These are phyloP conservation scores for Mrakia blollopis DNA, from an alignment of 768 basidiomycete genomes.

Conservation along the genomic window DNA sequence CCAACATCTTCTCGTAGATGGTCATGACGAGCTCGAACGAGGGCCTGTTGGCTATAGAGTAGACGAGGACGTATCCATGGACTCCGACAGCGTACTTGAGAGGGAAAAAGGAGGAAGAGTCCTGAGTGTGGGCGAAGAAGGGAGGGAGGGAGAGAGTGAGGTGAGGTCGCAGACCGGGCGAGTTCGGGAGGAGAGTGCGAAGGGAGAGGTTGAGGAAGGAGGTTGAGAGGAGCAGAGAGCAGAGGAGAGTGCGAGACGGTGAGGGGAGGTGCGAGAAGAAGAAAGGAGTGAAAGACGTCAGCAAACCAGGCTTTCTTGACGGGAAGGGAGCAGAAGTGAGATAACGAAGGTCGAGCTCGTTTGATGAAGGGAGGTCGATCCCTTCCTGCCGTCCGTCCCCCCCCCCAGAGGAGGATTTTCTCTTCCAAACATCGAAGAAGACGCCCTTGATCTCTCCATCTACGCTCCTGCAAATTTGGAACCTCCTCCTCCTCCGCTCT, in stretches of 20 bases:
- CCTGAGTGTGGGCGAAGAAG: conserved; percentile 2
- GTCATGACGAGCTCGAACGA: conserved; percentile 32
- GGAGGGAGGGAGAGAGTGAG: background rate
- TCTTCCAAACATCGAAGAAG: no score
- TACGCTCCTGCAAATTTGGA: no score
- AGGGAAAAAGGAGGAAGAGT: conserved; percentile 32
- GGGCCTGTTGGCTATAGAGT: conserved; percentile 31
- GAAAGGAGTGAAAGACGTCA: background rate
- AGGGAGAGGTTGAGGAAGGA: background rate
- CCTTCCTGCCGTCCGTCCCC: no score
- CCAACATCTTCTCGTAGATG: conserved; percentile 34
- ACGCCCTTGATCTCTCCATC: no score
- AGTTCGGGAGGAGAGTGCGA: background rate
- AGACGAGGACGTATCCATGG: conserved; percentile 32
- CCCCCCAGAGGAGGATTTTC: no score
- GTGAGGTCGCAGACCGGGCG: background rate
- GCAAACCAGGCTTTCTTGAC: background rate
- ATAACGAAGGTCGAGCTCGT: no score
- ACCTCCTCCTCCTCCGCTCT: no score
- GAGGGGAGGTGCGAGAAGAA: background rate
- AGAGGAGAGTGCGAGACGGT: background rate
- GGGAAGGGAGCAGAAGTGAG: background rate
- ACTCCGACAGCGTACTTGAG: conserved; percentile 34
- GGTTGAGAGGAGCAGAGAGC: background rate
- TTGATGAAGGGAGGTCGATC: no score